phyloP scores from a whole-genome alignment of 2,329 filamentous ascomycete species.

The Cyphellophora attinorum region DNA sequence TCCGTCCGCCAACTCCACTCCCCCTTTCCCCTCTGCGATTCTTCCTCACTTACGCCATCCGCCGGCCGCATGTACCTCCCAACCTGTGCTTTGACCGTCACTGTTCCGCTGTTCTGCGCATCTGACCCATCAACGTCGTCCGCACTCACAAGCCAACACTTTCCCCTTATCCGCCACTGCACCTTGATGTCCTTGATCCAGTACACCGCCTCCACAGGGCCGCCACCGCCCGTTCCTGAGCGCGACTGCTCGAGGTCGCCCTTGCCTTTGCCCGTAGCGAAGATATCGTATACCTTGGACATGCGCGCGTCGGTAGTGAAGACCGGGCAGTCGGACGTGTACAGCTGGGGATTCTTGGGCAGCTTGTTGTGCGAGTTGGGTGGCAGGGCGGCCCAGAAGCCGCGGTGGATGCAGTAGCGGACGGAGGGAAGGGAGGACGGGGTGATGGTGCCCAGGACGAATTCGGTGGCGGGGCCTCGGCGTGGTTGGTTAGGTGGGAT shows the following conservation, averaged over 20 bases:
- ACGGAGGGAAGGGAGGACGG: slow-evolving; percentile 38
- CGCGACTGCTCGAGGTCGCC: slow-evolving; percentile 32
- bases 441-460: slow-evolving; percentile 35
- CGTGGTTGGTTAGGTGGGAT: slow-evolving; percentile 33
- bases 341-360: slow-evolving; percentile 59
- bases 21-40: slow-evolving; percentile 24
- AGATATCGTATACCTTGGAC: slow-evolving; percentile 69
- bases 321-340: slow-evolving; percentile 66
- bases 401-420: slow-evolving; percentile 75
- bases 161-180: slow-evolving; percentile 79
- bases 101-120: slow-evolving; percentile 42
- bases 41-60: slow-evolving; percentile 16
- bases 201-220: slow-evolving; percentile 70
- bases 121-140: slow-evolving; percentile 44
- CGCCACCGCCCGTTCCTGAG: slow-evolving; percentile 52
- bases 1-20: slow-evolving; percentile 72
- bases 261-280: slow-evolving; percentile 39
- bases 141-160: slow-evolving; percentile 67
- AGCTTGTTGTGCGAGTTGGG: slow-evolving; percentile 65
- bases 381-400: slow-evolving; percentile 66
- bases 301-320: slow-evolving; percentile 86
- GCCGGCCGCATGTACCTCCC: slow-evolving; percentile 46
- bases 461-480: slow-evolving; percentile 27
- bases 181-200: slow-evolving; percentile 63
- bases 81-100: slow-evolving; percentile 52